Evolutionary conservation across 306 rosid species (phyloP).

Genomic region (Canavalia ensiformis): DNA sequence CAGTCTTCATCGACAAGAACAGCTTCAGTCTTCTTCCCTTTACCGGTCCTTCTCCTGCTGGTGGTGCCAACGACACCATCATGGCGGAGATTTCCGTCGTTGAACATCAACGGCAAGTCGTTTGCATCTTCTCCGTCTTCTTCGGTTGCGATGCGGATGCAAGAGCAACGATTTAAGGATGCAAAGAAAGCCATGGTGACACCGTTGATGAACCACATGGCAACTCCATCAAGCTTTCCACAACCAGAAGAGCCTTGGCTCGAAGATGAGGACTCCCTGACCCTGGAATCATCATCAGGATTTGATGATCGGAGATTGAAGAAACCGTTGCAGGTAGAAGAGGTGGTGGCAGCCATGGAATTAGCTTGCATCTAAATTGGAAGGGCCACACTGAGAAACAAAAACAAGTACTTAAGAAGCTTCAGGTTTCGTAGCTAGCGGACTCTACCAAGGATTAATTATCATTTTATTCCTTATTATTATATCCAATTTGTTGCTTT

Average conservation of each 20-base stretch:
- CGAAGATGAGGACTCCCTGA: conserved; percentile 45
- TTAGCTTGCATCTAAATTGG: conserved; percentile 17
- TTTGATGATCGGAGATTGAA: conserved; percentile 67
- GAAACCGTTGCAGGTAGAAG: conserved; percentile 61
- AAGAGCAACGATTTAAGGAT: conserved; percentile 73
- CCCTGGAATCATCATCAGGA: conserved; percentile 45
- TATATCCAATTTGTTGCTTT: neutral
- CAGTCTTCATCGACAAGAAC: conserved; percentile 35
- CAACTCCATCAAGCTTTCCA: conserved; percentile 75
- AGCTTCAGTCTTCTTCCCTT: conserved; percentile 58
- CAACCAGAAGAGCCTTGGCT: conserved; percentile 57
- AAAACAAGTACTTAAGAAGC: conserved; percentile 45
- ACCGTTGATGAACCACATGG: conserved; percentile 80
- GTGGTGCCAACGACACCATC: conserved; percentile 41
- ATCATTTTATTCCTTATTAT: neutral
- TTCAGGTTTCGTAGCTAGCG: conserved; percentile 30
- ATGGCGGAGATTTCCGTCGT: conserved; percentile 71
- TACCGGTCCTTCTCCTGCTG: conserved; percentile 63
- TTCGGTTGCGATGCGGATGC: conserved; percentile 78
- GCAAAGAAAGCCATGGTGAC: conserved; percentile 76
- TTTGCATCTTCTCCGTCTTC: conserved; percentile 67
- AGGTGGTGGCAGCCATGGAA: conserved; percentile 73
- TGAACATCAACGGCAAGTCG: conserved; percentile 73
- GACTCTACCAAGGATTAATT: conserved; percentile 8
- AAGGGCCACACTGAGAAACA: conserved; percentile 1